Percentiles rank a stretch among this genome's conserved stretches.
phyloP scores from a whole-genome alignment of 495 filamentous ascomycete species.

The Neurospora sp. region DNA sequence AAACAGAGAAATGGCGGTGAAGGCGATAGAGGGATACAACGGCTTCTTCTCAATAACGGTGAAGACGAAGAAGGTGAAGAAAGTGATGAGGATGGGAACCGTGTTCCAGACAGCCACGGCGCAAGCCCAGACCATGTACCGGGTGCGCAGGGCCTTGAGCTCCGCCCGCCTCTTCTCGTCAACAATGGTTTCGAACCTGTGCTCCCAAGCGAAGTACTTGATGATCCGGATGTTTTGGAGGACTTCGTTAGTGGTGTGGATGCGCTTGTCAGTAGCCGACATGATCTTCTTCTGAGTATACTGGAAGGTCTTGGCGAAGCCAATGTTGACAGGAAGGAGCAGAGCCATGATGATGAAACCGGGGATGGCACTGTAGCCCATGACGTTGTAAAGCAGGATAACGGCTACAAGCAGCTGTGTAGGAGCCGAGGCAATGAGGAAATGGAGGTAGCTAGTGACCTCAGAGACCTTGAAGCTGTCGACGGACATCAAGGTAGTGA shows the following conservation, averaged over 20 bases:
- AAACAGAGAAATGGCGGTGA: slow-evolving; percentile 94
- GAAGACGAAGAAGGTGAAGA: slow-evolving; percentile 89
- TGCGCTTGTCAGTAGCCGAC: slow-evolving; percentile 89
- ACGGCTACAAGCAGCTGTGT: slow-evolving; percentile 66
- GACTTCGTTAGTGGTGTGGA: slow-evolving; percentile 93
- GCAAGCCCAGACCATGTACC: slow-evolving; percentile 84
- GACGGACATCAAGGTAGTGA: slow-evolving; percentile 98
- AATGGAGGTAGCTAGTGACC: slow-evolving; percentile 84
- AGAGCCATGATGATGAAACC: slow-evolving; percentile 87
- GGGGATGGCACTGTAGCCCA: slow-evolving; percentile 88
- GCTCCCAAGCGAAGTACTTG: slow-evolving; percentile 99
- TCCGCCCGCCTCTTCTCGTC: slow-evolving; percentile 78
- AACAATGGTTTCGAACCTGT: slow-evolving; percentile 76
- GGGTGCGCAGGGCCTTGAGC: slow-evolving; percentile 61
- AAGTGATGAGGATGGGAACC: slow-evolving; percentile 90
- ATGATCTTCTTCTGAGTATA: slow-evolving; percentile 82
- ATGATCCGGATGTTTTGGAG: slow-evolving; percentile 97
- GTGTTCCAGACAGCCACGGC: slow-evolving; percentile 95
- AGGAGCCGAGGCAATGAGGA: slow-evolving; percentile 75
- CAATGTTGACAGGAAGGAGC: slow-evolving; percentile 80
- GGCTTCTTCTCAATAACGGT: slow-evolving; percentile 84
- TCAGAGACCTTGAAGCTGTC: slow-evolving; percentile 98
- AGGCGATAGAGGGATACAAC: slow-evolving; percentile 86
- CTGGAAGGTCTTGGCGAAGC: slow-evolving; percentile 74
- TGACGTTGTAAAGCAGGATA: slow-evolving; percentile 71